A percentile compares a stretch with the other conserved stretches of the same genome.
These are phyloP conservation scores for Hawksworthiomyces lignivorus DNA, from an alignment of 2,329 filamentous ascomycete genomes.

Conservation along the genomic window DNA sequence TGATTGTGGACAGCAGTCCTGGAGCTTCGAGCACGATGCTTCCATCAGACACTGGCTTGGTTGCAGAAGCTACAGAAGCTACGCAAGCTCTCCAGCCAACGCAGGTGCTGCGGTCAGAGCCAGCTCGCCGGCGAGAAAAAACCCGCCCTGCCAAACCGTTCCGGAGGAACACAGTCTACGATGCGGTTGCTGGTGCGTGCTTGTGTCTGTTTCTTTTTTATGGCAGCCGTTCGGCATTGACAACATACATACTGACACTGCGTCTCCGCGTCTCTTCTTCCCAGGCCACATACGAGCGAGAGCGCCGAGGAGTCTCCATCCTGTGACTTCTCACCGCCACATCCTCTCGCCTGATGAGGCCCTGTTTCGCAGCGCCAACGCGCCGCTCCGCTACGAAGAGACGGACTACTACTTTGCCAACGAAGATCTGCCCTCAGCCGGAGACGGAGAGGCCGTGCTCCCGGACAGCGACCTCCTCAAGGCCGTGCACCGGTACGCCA, in stretches of 20 bases:
- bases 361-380: constrained; percentile 57
- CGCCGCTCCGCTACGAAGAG: constrained; percentile 61
- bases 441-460: constrained; percentile 39
- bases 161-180: too few species aligned
- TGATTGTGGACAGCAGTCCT: too few species aligned
- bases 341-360: constrained; percentile 62
- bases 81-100: too few species aligned
- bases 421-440: constrained; percentile 38
- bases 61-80: too few species aligned
- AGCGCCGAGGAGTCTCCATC: too few species aligned
- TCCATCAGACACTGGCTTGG: too few species aligned
- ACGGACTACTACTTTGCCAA: constrained; percentile 64
- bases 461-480: constrained; percentile 65
- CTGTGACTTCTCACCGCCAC: too few species aligned
- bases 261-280: not conserved
- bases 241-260: too few species aligned
- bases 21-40: too few species aligned
- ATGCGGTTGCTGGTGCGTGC: constrained; percentile 60
- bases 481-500: constrained; percentile 59
- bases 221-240: not conserved
- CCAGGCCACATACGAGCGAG: constrained; percentile 25
- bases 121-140: too few species aligned
- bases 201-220: not conserved
- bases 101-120: too few species aligned
- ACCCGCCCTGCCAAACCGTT: too few species aligned